Evolutionary conservation across 2,329 filamentous ascomycete species (phyloP), one percentile per base, ranked within the genome.

Genomic region (Ceratocystis variospora): DNA sequence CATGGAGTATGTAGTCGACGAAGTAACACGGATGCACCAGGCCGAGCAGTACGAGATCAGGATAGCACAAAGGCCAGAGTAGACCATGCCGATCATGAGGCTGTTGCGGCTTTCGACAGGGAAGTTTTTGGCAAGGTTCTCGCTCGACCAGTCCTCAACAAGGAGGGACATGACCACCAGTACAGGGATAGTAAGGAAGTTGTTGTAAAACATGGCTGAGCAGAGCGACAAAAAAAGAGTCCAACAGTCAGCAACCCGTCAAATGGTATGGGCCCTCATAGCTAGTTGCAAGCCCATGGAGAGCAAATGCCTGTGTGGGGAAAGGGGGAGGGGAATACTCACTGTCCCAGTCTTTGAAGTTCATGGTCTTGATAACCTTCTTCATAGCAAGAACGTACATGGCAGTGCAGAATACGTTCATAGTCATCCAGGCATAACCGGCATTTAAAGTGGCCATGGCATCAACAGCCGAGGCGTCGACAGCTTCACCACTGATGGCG

Each of bases 261-360:
- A 10, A 41, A 41, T 41, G 37, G 37, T 41, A 12, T 15, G 4
- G 15, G 12, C 37, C 37, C 37, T 12, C 4, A 15, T 41, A 4
- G 37, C 37, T 41, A 41, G 37, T 15, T 41, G 37, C 37, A 41
- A 0, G 37, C 12, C 37, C 10, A 15, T 10, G 19, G 12, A 57
- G 65, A 19, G 12, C 37, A 44, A 22, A 19, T 12, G 8, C 2
- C 63, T 37, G 7, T 8, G 4, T 19, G 22, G 33, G 5, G 10
- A 33, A 15, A 15, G 2, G n/a, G 19, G 19, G 33, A 8, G 37
- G 45, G 37, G 8, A 22, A 61, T 55, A 86, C 93, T 78, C 83
- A 96, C 93, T 96, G 76, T 99, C 94, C 81, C 95, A 97, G 76
- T 97, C 94, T 83, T 96, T 96, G 79, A 99, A 97, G 81, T 96